These are phyloP conservation scores for Tetrastigma voinierianum DNA, from an alignment of 164 flowering plant species.

Conservation along the genomic window DNA sequence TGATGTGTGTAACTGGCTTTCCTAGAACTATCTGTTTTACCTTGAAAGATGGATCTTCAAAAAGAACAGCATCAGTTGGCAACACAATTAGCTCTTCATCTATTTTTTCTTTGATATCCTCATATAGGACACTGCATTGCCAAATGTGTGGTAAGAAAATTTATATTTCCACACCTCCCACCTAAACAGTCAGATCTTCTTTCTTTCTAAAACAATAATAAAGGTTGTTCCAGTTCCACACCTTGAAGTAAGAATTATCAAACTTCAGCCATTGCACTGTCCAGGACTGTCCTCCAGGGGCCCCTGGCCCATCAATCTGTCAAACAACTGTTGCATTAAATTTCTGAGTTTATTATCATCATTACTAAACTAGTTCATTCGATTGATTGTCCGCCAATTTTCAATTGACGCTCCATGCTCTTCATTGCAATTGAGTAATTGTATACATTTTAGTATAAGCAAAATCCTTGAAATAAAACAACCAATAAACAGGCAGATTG, in stretches of 20 bases:
- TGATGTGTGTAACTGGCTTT: background rate
- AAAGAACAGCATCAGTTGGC: constrained; percentile 95
- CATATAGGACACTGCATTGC: too few species aligned
- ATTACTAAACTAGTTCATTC: too few species aligned
- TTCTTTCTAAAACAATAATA: background rate
- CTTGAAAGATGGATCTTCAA: constrained; percentile 96
- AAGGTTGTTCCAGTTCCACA: constrained; percentile 18
- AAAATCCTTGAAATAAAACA: background rate
- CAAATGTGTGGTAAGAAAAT: too few species aligned
- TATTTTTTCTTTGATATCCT: constrained; percentile 87
- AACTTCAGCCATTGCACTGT: constrained; percentile 93
- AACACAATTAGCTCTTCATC: constrained; percentile 89
- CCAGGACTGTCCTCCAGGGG: constrained; percentile 99
- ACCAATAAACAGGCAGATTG: background rate
- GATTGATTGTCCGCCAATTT: too few species aligned
- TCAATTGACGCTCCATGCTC: background rate
- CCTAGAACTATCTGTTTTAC: constrained; percentile 26
- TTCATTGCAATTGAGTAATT: background rate
- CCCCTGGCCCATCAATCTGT: constrained; percentile 99
- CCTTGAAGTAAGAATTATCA: constrained; percentile 98
- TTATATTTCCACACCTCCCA: background rate
- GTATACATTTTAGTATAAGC: background rate
- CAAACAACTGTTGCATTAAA: constrained; percentile 9
- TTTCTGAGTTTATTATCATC: background rate
- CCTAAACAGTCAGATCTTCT: background rate